phyloP scores from a whole-genome alignment of 192 early-diverging fungal genomes.

The Backusella australiensis region DNA sequence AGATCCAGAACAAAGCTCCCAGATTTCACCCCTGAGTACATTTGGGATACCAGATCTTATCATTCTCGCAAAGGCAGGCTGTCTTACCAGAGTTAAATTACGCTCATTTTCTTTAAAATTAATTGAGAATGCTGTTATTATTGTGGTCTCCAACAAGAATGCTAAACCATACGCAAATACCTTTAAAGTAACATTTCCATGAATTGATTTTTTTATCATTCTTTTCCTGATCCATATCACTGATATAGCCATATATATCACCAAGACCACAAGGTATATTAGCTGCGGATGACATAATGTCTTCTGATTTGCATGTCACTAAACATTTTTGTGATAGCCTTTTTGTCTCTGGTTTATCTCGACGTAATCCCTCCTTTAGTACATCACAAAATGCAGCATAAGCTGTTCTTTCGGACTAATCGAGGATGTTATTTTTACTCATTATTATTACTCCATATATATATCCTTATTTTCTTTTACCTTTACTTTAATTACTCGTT shows the following conservation, averaged over 20 bases:
- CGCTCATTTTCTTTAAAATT: conserved; percentile 65
- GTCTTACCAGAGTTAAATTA: conserved; percentile 76
- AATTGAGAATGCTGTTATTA: neutral
- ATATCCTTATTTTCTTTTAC: conserved; percentile 2
- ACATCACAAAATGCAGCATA: conserved; percentile 82
- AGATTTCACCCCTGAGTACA: conserved; percentile 78
- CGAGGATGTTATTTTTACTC: neutral
- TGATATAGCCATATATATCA: conserved; percentile 64
- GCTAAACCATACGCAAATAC: conserved; percentile 21
- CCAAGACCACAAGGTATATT: conserved; percentile 58
- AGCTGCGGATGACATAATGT: conserved; percentile 52
- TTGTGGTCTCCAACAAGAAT: neutral
- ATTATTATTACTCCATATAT: neutral
- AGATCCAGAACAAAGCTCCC: conserved; percentile 84
- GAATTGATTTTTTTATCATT: conserved; percentile 72
- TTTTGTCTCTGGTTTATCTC: conserved; percentile 75
- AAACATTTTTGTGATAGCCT: conserved; percentile 68
- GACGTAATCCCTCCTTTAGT: conserved; percentile 70
- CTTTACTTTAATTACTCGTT: conserved; percentile 73
- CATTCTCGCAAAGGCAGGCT: conserved; percentile 73
- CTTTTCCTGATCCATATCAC: conserved; percentile 63
- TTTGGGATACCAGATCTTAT: conserved; percentile 83
- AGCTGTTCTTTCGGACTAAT: conserved; percentile 52
- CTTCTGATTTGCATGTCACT: conserved; percentile 79
- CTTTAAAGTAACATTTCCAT: conserved; percentile 74